Conservation (phyloP, 208 protist species). For the Trypanosoma caninum region DNA sequence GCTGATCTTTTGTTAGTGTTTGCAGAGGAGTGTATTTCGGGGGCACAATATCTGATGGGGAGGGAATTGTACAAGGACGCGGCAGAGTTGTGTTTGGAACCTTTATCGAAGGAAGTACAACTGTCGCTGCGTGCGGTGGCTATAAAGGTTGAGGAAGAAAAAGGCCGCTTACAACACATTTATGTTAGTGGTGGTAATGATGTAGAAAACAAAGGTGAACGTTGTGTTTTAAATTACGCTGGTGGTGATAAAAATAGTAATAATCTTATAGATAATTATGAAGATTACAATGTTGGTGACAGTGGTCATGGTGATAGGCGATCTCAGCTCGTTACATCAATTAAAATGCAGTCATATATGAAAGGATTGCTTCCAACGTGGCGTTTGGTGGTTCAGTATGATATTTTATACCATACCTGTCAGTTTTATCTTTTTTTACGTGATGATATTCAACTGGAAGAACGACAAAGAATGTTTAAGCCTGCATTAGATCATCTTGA, state of each 20-base stretch:
- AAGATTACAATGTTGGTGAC: too few relatives aligned
- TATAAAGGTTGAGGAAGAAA: neutral
- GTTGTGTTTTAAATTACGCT: neutral
- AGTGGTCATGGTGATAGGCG: too few relatives aligned
- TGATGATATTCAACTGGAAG: conserved; percentile 31
- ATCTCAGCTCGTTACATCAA: neutral
- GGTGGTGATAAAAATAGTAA: too few relatives aligned
- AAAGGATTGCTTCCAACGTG: conserved; percentile 43
- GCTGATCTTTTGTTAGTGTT: conserved; percentile 17
- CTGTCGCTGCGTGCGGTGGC: conserved; percentile 18
- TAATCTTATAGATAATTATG: too few relatives aligned
- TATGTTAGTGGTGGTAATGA: neutral
- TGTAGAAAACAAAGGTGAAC: conserved; percentile 7
- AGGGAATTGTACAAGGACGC: conserved; percentile 33
- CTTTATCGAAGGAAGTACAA: conserved; percentile 21
- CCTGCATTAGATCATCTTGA: conserved; percentile 24
- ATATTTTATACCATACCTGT: conserved; percentile 34
- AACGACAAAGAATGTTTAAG: conserved; percentile 11
- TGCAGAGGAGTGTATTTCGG: conserved; percentile 29
- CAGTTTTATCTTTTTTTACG: conserved; percentile 36
- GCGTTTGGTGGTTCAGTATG: conserved; percentile 48
- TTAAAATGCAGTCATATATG: neutral
- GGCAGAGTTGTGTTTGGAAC: conserved; percentile 26
- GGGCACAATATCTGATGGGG: conserved; percentile 27
- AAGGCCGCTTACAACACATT: neutral